phyloP scores from a whole-genome alignment of 164 flowering plant species.

The Chimonanthus salicifolius region DNA sequence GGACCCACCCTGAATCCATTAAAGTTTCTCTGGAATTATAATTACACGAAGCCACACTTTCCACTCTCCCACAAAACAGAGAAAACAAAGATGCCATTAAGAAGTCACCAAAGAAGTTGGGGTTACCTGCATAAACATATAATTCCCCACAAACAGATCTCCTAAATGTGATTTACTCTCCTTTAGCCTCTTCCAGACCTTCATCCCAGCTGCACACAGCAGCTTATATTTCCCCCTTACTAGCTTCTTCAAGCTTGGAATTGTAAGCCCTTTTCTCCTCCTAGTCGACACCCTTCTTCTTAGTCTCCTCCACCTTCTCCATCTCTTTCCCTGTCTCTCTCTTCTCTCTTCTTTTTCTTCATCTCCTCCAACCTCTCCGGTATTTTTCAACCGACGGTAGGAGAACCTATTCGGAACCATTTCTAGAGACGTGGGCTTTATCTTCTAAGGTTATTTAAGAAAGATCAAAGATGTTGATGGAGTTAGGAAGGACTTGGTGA shows the following conservation, averaged over 20 bases:
- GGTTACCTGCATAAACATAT: constrained; percentile 64
- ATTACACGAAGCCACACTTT: no score
- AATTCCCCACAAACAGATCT: constrained; percentile 80
- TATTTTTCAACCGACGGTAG: constrained; percentile 5
- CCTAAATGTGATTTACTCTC: constrained; percentile 57
- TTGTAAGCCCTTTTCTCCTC: constrained; percentile 18
- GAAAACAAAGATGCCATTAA: no score
- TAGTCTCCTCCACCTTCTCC: background rate
- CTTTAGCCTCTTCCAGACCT: constrained; percentile 50
- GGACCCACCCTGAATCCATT: no score
- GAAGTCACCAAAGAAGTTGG: constrained; percentile 3
- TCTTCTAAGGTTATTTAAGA: background rate
- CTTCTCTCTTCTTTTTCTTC: background rate
- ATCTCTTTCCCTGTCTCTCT: background rate
- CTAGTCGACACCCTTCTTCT: constrained; percentile 8
- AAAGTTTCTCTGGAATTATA: no score
- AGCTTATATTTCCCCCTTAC: constrained; percentile 32
- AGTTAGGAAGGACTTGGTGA: no score
- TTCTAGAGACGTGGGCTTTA: constrained; percentile 5
- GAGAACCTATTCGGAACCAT: background rate
- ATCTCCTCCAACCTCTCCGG: background rate
- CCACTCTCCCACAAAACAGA: no score
- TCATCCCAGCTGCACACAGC: constrained; percentile 21
- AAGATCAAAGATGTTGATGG: no score
- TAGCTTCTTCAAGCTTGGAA: constrained; percentile 27